Evolutionary conservation across 2,329 filamentous ascomycete genomes (phyloP).

Genomic region (Penicillium glabrum): DNA sequence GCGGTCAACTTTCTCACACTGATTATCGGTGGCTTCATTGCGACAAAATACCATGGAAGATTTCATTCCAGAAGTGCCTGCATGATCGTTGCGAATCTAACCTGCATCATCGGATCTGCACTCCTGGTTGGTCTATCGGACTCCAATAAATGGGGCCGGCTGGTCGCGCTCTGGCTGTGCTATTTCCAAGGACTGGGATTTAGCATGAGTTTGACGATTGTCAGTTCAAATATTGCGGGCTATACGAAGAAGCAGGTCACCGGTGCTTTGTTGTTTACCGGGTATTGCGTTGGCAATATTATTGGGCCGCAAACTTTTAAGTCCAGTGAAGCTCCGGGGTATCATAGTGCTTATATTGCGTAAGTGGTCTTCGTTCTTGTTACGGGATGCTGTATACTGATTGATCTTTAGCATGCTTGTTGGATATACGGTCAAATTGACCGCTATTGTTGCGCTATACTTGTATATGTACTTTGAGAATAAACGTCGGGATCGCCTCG

Average conservation of each 20-base stretch:
- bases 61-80: conserved; percentile 55
- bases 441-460: conserved; percentile 52
- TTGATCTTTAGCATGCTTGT: conserved; percentile 51
- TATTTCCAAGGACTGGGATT: conserved; percentile 57
- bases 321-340: conserved; percentile 49
- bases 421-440: conserved; percentile 55
- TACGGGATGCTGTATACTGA: conserved; percentile 1
- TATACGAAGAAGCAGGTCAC: conserved; percentile 59
- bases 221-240: conserved; percentile 55
- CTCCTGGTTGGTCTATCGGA: conserved; percentile 54
- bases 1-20: conserved; percentile 58
- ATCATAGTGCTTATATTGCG: conserved; percentile 40
- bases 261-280: conserved; percentile 51
- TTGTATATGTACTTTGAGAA: conserved; percentile 58
- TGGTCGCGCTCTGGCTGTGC: conserved; percentile 59
- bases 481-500: conserved; percentile 54
- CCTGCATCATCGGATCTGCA: conserved; percentile 56
- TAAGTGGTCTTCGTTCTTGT: conserved; percentile 2
- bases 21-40: conserved; percentile 52
- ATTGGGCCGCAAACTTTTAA: conserved; percentile 57
- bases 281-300: conserved; percentile 57
- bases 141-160: conserved; percentile 56
- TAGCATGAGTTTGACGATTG: conserved; percentile 54
- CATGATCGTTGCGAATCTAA: conserved; percentile 57
- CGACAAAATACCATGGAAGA: conserved; percentile 45